Base-by-base conservation (phyloP, 257 asterid genomes). In the Solanum paucissectum region DNA sequence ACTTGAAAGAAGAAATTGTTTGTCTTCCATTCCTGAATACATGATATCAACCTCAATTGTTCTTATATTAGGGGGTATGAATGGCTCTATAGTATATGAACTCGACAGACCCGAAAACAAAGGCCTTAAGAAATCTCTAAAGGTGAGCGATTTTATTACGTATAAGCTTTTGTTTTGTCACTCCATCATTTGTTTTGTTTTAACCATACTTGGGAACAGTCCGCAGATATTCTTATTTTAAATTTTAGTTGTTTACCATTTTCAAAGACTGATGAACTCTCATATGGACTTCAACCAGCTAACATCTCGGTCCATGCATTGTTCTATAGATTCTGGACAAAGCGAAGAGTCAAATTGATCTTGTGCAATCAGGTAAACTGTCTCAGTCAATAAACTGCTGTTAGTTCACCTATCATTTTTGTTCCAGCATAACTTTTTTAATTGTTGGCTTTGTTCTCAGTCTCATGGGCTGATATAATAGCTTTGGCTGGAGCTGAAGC, bases 401-500 rank as follows among this genome's bases (percentile, higher is more conserved):
- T 46, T 44, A 82, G 85, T 75, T 74, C 84, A 29, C 20, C 71
- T 84, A 3, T 20, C 71, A 73, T 52, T 49, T 12, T 32, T 68
- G 74, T 75, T 62, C 81, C 32, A 46, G 32, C 40, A 6, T 25
- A 21, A 64, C 12, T n/a, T 62, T 25, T 21, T 27, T 66, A n/a
- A 44, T 85, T 68, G 23, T 74, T 87, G 91, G 88, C 90, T 88
- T 86, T 66, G 85, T 76, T 86, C 62, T 71, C 83, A 95, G 98
- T 94, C 71, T 94, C 98, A 29, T 95, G 99, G 99, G 98, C 98
- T 18, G 99, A 95, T 91, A 88, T 95, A 89, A 95, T 96, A 87
- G 98, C 98, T 58, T 88, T 94, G 88, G 98, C 96, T 86, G 99
- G 99, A 90, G 97, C 99, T 10, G 98, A 94, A 91, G 95, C 99